Evolutionary conservation across 441 rosid genomes (phyloP).

Genomic region (Eruca vesicaria): DNA sequence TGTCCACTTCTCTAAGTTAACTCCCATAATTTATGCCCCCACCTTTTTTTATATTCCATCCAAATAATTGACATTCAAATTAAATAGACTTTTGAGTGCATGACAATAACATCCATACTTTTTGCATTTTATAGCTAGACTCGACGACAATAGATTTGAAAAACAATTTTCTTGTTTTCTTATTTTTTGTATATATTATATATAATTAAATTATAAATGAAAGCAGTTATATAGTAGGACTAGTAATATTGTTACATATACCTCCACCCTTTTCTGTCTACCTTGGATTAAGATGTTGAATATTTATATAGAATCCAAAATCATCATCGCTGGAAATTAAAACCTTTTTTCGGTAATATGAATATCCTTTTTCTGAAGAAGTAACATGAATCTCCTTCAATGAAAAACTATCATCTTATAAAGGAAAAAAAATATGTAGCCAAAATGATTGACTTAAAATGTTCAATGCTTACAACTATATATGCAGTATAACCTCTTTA

Average conservation of each 20-base stretch:
- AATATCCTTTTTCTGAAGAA: background rate
- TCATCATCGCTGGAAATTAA: background rate
- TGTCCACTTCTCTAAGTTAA: conserved; percentile 32
- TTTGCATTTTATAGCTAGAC: background rate
- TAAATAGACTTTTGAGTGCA: conserved; percentile 4
- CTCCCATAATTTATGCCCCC: conserved; percentile 18
- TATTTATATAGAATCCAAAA: background rate
- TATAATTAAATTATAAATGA: background rate
- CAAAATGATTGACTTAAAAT: no score
- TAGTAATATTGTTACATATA: no score
- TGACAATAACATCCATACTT: conserved; percentile 9
- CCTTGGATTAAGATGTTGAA: background rate
- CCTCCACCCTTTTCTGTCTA: no score
- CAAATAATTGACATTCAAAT: conserved; percentile 7
- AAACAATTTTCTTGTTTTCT: background rate
- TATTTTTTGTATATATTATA: no score
- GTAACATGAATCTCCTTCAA: background rate
- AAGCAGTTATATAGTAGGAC: background rate
- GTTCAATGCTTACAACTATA: background rate
- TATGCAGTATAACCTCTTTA: no score
- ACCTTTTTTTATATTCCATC: conserved; percentile 12
- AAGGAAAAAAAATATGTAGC: background rate
- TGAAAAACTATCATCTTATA: background rate
- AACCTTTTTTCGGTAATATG: background rate
- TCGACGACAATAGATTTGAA: background rate